Evolutionary conservation across 805 yeast genomes (phyloP), one percentile per base, ranked within the genome.

Genomic region (Yamadazyma endophytica): DNA sequence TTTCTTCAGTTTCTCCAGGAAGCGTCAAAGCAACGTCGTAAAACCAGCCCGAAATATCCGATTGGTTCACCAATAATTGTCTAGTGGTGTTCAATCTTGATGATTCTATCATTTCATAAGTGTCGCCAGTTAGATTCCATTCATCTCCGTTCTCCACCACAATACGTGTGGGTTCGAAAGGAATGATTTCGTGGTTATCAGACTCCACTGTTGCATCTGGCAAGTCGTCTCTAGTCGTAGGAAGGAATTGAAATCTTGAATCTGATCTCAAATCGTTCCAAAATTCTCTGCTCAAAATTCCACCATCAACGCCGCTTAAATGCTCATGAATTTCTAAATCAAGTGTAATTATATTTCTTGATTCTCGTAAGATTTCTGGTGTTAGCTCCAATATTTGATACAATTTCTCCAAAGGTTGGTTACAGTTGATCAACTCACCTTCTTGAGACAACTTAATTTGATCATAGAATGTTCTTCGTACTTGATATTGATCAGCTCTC

Each of bases 61-160:
- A 27, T 38, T 57, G 64, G 29, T 54, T 48, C 4, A 61, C 52
- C 14, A 58, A 30, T n/a, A 49, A 26, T 19, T 43, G 45, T 21
- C 38, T 29, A 8, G 38, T 14, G 12, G 33, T 6, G 17, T 29
- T 26, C 8, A 16, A 17, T 13, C 26, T 12, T 5, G 28, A n/a
- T 13, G 28, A 34, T 14, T 37, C 33, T 6, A 56, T 38, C 29
- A 42, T 39, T 25, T 56, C 59, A 31, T 30, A 54, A 3, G 54
- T 24, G 9, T 49, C 53, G 1, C 61, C 60, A 7, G 48, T 34
- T 13, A 54, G 37, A 6, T 31, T 36, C 58, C 58, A 55, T 26
- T 47, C 46, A 8, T 23, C 40, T 0, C 52, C 54, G 28, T 42
- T 35, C 16, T 40, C 43, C 4, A 48, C 25, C 6, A 48, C 40